Percentiles rank a stretch among this genome's conserved stretches.
Conservation (phyloP, 1,139 yeast genomes). For the Suhomyces guaymorum region DNA sequence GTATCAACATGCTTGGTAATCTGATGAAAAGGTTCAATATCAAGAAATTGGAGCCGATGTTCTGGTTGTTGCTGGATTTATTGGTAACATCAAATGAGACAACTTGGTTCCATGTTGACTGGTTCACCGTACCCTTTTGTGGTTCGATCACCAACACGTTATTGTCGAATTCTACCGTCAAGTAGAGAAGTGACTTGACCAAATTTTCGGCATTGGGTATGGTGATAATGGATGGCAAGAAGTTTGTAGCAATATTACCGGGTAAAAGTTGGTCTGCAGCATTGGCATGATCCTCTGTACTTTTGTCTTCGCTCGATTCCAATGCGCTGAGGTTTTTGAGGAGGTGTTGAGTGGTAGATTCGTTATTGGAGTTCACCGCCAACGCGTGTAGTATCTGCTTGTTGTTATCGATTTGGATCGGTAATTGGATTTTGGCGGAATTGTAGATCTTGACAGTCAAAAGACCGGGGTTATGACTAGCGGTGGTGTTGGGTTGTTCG, state of each 20-base stretch:
- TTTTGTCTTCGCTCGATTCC: conserved; percentile 19
- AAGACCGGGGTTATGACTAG: conserved; percentile 54
- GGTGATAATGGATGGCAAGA: conserved; percentile 67
- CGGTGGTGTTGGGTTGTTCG: conserved; percentile 12
- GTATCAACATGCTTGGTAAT: conserved; percentile 66
- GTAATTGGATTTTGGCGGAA: conserved; percentile 61
- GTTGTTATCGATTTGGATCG: conserved; percentile 57
- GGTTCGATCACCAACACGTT: conserved; percentile 85
- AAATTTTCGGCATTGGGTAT: conserved; percentile 52
- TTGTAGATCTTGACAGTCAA: conserved; percentile 69
- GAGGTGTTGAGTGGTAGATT: conserved; percentile 39
- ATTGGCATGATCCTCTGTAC: conserved; percentile 2
- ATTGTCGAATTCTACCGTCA: conserved; percentile 76
- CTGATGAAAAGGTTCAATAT: conserved; percentile 75
- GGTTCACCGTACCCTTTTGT: conserved; percentile 61
- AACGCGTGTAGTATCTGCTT: conserved; percentile 53
- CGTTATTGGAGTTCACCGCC: conserved; percentile 49
- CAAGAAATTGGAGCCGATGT: conserved; percentile 45
- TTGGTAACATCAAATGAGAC: conserved; percentile 91
- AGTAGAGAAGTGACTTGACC: conserved; percentile 61
- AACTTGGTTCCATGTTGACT: conserved; percentile 74
- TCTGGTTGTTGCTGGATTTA: conserved; percentile 18
- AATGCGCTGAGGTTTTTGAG: conserved; percentile 31
- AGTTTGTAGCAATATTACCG: conserved; percentile 41
- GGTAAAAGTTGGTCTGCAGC: conserved; percentile 24